Conservation (phyloP, 2,329 filamentous ascomycete genomes). For the Lomentospora prolificans region DNA sequence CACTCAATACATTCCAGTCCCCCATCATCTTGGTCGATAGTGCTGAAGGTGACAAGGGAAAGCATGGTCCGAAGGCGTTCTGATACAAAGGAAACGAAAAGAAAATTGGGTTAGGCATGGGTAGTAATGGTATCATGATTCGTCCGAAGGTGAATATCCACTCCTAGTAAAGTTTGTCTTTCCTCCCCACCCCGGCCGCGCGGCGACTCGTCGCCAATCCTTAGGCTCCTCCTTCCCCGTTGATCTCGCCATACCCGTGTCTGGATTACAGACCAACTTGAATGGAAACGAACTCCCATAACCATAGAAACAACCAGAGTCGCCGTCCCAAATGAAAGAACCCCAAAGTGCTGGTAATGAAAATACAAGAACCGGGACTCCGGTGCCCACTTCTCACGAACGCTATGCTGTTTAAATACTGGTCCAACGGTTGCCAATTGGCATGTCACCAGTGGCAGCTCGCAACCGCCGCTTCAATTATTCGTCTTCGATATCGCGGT, state of each 20-base stretch:
- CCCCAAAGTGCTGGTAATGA: neutral
- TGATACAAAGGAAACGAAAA: too few relatives aligned
- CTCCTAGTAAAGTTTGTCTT: too few relatives aligned
- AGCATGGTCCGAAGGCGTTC: too few relatives aligned
- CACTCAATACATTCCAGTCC: too few relatives aligned
- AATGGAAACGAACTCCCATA: neutral
- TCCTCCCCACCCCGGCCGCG: too few relatives aligned
- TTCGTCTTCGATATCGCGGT: conserved; percentile 56
- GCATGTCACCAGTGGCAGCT: neutral
- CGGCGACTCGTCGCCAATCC: too few relatives aligned
- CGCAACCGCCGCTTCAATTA: conserved; percentile 21
- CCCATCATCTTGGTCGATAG: too few relatives aligned
- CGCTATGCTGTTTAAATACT: neutral
- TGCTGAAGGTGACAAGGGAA: too few relatives aligned
- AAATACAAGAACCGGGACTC: neutral
- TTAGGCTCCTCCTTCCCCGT: neutral
- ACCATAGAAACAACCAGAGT: conserved; percentile 4
- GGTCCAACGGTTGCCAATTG: neutral
- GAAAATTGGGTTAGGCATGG: too few relatives aligned
- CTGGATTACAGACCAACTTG: neutral
- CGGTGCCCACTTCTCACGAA: neutral
- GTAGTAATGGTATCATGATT: neutral
- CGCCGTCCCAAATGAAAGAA: neutral
- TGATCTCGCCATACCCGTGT: too few relatives aligned
- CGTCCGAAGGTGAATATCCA: neutral